Conservation (phyloP, 768 basidiomycete species). For the Psilocybe tampanensis region DNA sequence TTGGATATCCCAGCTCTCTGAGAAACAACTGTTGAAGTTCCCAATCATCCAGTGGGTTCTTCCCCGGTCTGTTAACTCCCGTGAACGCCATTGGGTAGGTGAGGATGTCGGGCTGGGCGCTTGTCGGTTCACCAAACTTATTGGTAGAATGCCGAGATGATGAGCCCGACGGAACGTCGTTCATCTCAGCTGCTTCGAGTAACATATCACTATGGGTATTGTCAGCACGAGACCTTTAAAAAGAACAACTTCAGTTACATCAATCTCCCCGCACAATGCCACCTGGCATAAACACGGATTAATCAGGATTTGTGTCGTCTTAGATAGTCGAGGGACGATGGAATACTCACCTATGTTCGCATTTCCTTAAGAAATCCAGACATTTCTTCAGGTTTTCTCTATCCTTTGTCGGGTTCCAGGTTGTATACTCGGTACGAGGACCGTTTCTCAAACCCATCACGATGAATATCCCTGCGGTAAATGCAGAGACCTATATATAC, state of each 20-base stretch:
- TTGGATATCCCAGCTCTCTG: background rate
- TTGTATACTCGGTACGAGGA: background rate
- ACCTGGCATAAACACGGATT: background rate
- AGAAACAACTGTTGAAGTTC: background rate
- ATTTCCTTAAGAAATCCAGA: background rate
- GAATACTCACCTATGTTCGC: background rate
- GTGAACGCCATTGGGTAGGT: background rate
- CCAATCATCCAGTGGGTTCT: background rate
- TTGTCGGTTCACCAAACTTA: too few relatives aligned
- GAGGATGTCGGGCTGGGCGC: background rate
- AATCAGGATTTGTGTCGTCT: too few relatives aligned
- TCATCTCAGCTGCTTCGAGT: too few relatives aligned
- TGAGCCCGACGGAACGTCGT: too few relatives aligned
- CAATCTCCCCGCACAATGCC: conserved; percentile 1
- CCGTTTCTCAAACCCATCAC: background rate
- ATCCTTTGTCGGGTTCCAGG: background rate
- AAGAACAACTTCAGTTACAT: too few relatives aligned
- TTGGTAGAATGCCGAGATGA: too few relatives aligned
- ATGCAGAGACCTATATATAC: background rate
- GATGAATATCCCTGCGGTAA: conserved; percentile 1
- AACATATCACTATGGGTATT: too few relatives aligned
- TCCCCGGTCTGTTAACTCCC: background rate
- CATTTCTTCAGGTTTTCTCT: background rate
- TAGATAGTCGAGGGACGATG: too few relatives aligned
- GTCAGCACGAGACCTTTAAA: too few relatives aligned